Base-by-base conservation (phyloP, 129 eudicot genomes). In the Glebionis coronaria region DNA sequence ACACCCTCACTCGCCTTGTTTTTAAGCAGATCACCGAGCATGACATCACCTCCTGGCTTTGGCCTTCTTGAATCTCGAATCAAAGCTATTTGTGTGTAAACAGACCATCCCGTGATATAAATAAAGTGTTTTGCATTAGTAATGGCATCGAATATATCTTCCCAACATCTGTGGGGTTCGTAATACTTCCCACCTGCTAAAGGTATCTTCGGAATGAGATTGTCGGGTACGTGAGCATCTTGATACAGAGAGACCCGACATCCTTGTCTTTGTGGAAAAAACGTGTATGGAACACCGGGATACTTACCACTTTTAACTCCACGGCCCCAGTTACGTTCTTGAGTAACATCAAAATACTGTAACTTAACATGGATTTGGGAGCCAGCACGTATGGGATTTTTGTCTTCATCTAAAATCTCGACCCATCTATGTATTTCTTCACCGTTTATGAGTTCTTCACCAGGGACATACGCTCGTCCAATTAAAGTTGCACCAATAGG, bases 61-160 rank as follows among this genome's bases (percentile, higher is more conserved):
- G 66, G 76, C 61, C 87, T 80, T 59, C 83, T 79, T 8, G 90
- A 68, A 68, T 89, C 97, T 76, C 97, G 75, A 29, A 88, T 70
- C 73, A 88, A 68, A 31, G 79, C 50, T 29, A 88, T 84, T 55
- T 84, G 84, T 4, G 95, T 79, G 70, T 82, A 88, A 7, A 89
- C 93, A 21, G 93, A 89, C 93, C 90, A 85, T 0, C 90, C 96
- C 1, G 93, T 83, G 14, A 85, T 83, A 77, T 90, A 89, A 29
- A 89, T 83, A 23, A 83, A 67, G 76, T 87, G 90, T 47, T 76
- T 78, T 2, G 94, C 88, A 44, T 86, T 78, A 11, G 86, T 78
- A 16, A 86, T 86, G 0, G 94, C 88, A 65, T 86, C 94, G 31
- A 83, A 86, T 12, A 83, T 50, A 69, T 86, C 88, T 65, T 86